phyloP scores from a whole-genome alignment of 495 filamentous ascomycete genomes.

The Penicillium parvum region DNA sequence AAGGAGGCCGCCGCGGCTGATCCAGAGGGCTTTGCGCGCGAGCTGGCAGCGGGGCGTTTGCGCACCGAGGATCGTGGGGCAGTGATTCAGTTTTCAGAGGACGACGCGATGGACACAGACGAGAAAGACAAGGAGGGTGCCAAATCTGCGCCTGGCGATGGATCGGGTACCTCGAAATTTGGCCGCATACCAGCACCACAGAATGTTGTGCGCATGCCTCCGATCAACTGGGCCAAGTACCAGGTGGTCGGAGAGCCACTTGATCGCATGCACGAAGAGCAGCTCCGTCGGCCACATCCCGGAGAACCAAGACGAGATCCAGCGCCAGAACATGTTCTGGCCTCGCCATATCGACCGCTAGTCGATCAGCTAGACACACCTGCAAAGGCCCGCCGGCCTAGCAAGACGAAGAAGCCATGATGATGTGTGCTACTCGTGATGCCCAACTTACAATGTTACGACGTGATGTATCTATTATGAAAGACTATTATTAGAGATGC shows the following conservation, averaged over 20 bases:
- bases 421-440: not conserved
- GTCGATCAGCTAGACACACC: slow-evolving; percentile 60
- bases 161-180: slow-evolving; percentile 33
- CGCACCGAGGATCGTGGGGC: slow-evolving; percentile 35
- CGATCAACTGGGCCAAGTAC: slow-evolving; percentile 90
- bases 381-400: slow-evolving; percentile 21
- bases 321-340: slow-evolving; percentile 52
- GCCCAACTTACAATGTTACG: slow-evolving; percentile 8
- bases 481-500: slow-evolving; percentile 5
- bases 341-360: slow-evolving; percentile 70
- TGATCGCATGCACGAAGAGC: slow-evolving; percentile 79
- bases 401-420: slow-evolving; percentile 36
- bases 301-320: slow-evolving; percentile 49
- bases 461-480: slow-evolving; percentile 16
- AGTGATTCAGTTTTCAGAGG: slow-evolving; percentile 38
- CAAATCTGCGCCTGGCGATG: slow-evolving; percentile 13
- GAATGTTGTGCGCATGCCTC: slow-evolving; percentile 75
- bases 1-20: slow-evolving; percentile 62
- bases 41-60: slow-evolving; percentile 54
- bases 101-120: slow-evolving; percentile 30
- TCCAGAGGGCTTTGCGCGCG: slow-evolving; percentile 63
- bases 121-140: slow-evolving; percentile 31
- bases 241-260: slow-evolving; percentile 73
- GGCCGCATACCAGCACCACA: slow-evolving; percentile 69
- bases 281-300: slow-evolving; percentile 56